These are phyloP conservation scores for Dissophora ornata DNA, from an alignment of 192 early-diverging fungal species.

Conservation along the genomic window DNA sequence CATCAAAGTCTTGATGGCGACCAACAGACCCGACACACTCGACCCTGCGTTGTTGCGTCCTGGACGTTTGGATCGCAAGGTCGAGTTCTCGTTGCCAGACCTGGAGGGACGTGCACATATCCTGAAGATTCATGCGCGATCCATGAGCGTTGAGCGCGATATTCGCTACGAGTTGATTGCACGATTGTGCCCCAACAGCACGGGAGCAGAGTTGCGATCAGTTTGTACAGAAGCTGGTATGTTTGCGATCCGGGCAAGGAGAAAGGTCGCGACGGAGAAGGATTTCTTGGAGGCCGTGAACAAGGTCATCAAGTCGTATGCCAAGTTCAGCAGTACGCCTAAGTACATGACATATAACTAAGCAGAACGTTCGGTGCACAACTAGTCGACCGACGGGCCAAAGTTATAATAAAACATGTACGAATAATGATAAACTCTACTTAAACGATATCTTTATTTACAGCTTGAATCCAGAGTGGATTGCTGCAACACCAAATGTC, in stretches of 20 bases:
- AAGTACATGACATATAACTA: slow-evolving; percentile 88
- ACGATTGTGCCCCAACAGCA: slow-evolving; percentile 97
- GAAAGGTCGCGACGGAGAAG: slow-evolving; percentile 99
- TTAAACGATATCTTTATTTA: slow-evolving; percentile 42
- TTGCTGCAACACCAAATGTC: slow-evolving; percentile 97
- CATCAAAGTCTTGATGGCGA: slow-evolving; percentile 99
- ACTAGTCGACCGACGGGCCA: no score
- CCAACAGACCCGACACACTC: slow-evolving; percentile 95
- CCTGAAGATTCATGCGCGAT: slow-evolving; percentile 97
- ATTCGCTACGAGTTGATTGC: slow-evolving; percentile 99
- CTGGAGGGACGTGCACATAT: slow-evolving; percentile 97
- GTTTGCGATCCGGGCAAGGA: slow-evolving; percentile 98
- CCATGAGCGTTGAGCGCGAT: slow-evolving; percentile 98
- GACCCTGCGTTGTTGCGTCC: slow-evolving; percentile 98
- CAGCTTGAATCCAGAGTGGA: slow-evolving; percentile 95
- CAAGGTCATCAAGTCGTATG: slow-evolving; percentile 99
- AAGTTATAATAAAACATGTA: no score
- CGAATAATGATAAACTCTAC: neutral
- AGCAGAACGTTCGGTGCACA: no score
- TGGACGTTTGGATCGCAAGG: slow-evolving; percentile 97
- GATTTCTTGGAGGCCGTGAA: slow-evolving; percentile 99
- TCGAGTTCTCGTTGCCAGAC: slow-evolving; percentile 98
- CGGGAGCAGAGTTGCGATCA: slow-evolving; percentile 97
- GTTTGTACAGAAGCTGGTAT: slow-evolving; percentile 99
- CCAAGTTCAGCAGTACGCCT: slow-evolving; percentile 98